Conservation (phyloP, 1,284 basidiomycete species). For the Marasmius tenuissimus region DNA sequence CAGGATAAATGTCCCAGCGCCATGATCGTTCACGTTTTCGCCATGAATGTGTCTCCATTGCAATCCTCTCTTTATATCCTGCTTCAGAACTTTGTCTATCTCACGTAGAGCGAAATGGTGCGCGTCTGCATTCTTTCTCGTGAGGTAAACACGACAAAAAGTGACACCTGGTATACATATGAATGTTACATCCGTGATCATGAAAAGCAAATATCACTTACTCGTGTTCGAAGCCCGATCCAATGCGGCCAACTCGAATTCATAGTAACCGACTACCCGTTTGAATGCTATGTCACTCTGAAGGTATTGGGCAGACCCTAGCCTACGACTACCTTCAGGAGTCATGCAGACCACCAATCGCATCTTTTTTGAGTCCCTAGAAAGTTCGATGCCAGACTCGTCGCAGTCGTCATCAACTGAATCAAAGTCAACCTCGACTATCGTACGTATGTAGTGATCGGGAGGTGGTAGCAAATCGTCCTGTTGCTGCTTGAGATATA, state of each 20-base stretch:
- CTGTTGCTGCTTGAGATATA: constrained; percentile 2
- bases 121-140: constrained; percentile 12
- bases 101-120: constrained; percentile 9
- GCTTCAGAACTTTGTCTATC: constrained; percentile 12
- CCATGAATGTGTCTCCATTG: constrained; percentile 15
- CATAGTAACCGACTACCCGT: constrained; percentile 13
- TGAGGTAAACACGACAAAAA: constrained; percentile 11
- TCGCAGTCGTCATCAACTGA: too few species aligned
- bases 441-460: constrained; percentile 1
- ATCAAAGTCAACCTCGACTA: too few species aligned
- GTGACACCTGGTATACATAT: constrained; percentile 6
- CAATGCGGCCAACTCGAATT: constrained; percentile 15
- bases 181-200: too few species aligned
- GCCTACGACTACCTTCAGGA: constrained; percentile 11
- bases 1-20: background rate
- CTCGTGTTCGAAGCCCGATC: constrained; percentile 14
- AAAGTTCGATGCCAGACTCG: too few species aligned
- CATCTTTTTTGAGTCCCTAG: too few species aligned
- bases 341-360: constrained; percentile 15
- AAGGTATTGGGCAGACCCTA: constrained; percentile 15
- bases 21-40: background rate
- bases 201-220: constrained; percentile 4
- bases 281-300: constrained; percentile 21
- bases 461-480: too few species aligned
- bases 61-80: constrained; percentile 12